Evolutionary conservation across 2,329 filamentous ascomycete species (phyloP).

Genomic region (Trichophaea hybrida): DNA sequence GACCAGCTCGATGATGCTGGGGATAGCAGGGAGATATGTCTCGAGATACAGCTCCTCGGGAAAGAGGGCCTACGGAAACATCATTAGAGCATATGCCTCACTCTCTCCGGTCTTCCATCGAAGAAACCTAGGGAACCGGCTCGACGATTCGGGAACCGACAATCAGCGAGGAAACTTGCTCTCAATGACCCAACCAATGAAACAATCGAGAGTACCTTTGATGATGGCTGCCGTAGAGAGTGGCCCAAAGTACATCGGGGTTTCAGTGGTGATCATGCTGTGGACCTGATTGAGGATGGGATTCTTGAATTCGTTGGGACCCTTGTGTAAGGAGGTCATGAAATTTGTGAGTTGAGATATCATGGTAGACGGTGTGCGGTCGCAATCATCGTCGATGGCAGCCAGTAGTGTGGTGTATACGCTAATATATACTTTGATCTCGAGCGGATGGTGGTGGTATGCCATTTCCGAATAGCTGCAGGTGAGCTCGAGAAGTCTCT

Average conservation of each 20-base stretch:
- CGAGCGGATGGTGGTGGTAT: neutral
- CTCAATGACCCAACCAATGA: slow-evolving; percentile 2
- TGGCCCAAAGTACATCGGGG: neutral
- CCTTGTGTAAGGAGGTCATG: neutral
- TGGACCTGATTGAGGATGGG: neutral
- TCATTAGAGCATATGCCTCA: neutral
- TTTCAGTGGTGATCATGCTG: neutral
- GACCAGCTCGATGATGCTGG: slow-evolving; percentile 4
- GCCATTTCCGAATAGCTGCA: neutral
- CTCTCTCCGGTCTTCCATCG: slow-evolving; percentile 7
- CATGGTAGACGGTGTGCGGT: neutral
- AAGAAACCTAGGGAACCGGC: slow-evolving; percentile 3
- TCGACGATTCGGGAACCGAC: neutral
- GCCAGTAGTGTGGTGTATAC: neutral
- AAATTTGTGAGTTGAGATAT: neutral
- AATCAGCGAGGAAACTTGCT: neutral
- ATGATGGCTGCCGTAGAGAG: neutral
- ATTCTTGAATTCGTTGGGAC: neutral
- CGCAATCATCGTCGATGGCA: slow-evolving; percentile 3
- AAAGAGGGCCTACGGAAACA: slow-evolving; percentile 7
- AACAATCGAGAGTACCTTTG: neutral
- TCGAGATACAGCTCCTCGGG: neutral
- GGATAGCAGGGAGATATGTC: neutral
- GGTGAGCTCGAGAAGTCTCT: neutral
- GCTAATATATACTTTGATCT: neutral